Conservation (phyloP, 257 asterid species). For the Buddleja alternifolia region DNA sequence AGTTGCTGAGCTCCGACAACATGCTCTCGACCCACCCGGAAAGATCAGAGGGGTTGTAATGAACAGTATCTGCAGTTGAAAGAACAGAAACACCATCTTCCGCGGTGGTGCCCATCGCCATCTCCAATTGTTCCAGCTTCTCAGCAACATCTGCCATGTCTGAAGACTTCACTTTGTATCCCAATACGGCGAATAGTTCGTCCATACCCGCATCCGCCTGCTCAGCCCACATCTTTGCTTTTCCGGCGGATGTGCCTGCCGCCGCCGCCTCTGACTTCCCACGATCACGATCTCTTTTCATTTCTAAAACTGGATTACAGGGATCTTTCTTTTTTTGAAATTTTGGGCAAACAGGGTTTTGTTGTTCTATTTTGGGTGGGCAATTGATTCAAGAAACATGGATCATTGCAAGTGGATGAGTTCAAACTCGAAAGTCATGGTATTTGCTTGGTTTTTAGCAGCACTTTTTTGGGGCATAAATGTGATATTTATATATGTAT, state of each 20-base stretch:
- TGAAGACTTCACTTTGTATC: conserved; percentile 74
- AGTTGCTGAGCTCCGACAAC: conserved; percentile 52
- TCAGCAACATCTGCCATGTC: conserved; percentile 87
- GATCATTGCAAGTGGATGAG: conserved; percentile 57
- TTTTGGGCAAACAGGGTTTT: background rate
- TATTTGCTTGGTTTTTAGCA: conserved; percentile 59
- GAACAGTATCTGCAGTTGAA: conserved; percentile 45
- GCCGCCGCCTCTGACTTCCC: conserved; percentile 35
- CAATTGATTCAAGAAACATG: conserved; percentile 60
- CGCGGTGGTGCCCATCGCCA: conserved; percentile 62
- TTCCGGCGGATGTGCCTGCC: conserved; percentile 28
- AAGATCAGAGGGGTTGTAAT: conserved; percentile 76
- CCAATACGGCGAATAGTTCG: conserved; percentile 77
- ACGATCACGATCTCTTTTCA: conserved; percentile 80
- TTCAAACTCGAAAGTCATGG: conserved; percentile 33
- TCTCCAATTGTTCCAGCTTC: conserved; percentile 76
- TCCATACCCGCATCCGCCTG: conserved; percentile 75
- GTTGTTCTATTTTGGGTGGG: conserved; percentile 16
- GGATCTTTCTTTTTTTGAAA: background rate
- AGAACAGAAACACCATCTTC: conserved; percentile 62
- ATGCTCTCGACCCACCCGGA: conserved; percentile 75
- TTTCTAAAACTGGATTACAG: background rate
- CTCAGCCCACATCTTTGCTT: conserved; percentile 60
- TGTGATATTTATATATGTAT: conserved; percentile 16
- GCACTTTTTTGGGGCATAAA: conserved; percentile 28